These are phyloP conservation scores for Elaeis guineensis DNA, from an alignment of 176 grass and related monocot species.

Conservation along the genomic window DNA sequence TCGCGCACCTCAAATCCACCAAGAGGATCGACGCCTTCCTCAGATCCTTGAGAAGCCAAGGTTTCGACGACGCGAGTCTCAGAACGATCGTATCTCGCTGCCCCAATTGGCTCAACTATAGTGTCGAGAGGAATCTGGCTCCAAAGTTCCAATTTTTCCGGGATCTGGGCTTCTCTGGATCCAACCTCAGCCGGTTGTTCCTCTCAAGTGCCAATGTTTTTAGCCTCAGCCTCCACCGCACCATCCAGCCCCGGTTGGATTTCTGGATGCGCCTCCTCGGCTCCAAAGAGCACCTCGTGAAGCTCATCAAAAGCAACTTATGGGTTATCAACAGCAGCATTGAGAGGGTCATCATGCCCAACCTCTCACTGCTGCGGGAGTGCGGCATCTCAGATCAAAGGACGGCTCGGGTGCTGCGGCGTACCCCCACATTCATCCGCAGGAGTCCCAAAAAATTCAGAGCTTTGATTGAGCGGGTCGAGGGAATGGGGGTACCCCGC, in stretches of 20 bases:
- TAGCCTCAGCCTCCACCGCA: background rate
- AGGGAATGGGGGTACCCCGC: background rate
- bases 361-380: background rate
- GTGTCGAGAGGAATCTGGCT: background rate
- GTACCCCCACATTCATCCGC: background rate
- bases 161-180: background rate
- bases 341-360: background rate
- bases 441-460: background rate
- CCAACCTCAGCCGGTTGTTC: background rate
- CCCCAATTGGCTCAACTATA: background rate
- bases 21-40: background rate
- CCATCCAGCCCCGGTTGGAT: background rate
- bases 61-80: background rate
- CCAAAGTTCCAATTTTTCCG: background rate
- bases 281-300: background rate
- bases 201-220: background rate
- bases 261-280: background rate
- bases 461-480: background rate
- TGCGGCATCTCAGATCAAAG: background rate
- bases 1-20: slow-evolving; percentile 44
- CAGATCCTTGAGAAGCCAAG: background rate
- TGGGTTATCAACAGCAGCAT: background rate
- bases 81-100: background rate
- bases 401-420: background rate
- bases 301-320: background rate